Evolutionary conservation across 192 early-diverging fungal species (phyloP).

Genomic region (Jimgerdemannia lactiflua): DNA sequence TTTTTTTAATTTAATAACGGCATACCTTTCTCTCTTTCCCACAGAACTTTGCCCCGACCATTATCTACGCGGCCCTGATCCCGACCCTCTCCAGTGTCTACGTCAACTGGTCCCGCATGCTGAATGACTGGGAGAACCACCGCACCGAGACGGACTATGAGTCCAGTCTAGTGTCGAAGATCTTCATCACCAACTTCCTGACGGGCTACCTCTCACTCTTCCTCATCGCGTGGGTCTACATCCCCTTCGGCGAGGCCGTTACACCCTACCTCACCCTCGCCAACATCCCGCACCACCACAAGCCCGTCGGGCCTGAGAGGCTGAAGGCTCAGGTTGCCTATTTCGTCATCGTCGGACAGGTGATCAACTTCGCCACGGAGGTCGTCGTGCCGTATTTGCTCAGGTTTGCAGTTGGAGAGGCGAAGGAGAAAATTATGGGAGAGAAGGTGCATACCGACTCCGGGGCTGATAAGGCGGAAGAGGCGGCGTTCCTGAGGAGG

Average conservation of each 20-base stretch:
- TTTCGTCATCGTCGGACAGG: conserved; percentile 83
- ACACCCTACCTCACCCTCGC: conserved; percentile 44
- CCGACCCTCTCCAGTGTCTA: conserved; percentile 70
- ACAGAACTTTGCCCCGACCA: conserved; percentile 50
- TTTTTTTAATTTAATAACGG: too few relatives aligned
- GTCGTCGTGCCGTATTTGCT: conserved; percentile 69
- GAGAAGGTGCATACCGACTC: conserved; percentile 23
- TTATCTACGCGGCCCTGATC: conserved; percentile 71
- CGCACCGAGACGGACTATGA: conserved; percentile 67
- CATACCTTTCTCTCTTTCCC: too few relatives aligned
- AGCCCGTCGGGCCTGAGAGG: conserved; percentile 49
- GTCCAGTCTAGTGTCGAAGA: conserved; percentile 72
- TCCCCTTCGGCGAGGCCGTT: conserved; percentile 76
- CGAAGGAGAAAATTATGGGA: conserved; percentile 4
- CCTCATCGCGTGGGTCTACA: conserved; percentile 84
- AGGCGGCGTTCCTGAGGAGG: conserved; percentile 44
- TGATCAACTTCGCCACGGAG: conserved; percentile 72
- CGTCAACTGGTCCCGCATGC: conserved; percentile 46
- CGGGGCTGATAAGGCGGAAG: conserved; percentile 25
- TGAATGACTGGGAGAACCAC: conserved; percentile 87
- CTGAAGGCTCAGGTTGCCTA: conserved; percentile 64
- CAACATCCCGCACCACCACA: conserved; percentile 29
- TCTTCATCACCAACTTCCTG: conserved; percentile 85
- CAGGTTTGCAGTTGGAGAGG: conserved; percentile 31
- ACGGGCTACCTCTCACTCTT: conserved; percentile 82